Evolutionary conservation across 441 rosid genomes (phyloP).

Genomic region (Adansonia madagascariensis): DNA sequence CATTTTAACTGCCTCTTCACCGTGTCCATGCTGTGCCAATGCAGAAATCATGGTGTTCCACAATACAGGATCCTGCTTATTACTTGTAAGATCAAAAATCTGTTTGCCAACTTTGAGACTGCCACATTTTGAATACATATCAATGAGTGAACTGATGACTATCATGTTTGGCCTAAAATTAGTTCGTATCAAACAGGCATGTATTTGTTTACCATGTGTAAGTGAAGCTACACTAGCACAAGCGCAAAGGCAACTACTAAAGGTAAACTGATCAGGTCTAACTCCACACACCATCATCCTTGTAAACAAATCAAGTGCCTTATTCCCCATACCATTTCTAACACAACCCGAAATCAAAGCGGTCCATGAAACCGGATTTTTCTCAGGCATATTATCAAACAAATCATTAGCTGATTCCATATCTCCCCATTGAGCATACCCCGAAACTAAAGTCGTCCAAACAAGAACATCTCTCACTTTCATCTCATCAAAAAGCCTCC

Average conservation of each 20-base stretch:
- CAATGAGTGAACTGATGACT: conserved; percentile 62
- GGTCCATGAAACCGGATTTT: conserved; percentile 61
- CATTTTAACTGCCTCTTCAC: conserved; percentile 45
- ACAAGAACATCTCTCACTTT: conserved; percentile 46
- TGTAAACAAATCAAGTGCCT: conserved; percentile 46
- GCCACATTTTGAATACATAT: conserved; percentile 71
- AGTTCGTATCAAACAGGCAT: conserved; percentile 50
- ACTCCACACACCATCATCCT: conserved; percentile 46
- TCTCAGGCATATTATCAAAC: conserved; percentile 55
- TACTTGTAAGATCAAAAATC: conserved; percentile 41
- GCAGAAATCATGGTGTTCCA: conserved; percentile 78
- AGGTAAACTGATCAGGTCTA: conserved; percentile 64
- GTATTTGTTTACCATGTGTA: conserved; percentile 62
- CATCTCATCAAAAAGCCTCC: conserved; percentile 57
- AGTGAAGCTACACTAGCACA: conserved; percentile 58
- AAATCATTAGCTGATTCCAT: conserved; percentile 50
- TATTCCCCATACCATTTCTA: conserved; percentile 49
- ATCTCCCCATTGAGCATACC: conserved; percentile 56
- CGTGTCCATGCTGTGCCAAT: conserved; percentile 61
- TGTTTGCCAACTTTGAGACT: conserved; percentile 43
- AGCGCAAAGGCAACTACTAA: conserved; percentile 67
- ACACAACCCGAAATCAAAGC: conserved; percentile 63
- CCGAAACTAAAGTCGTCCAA: conserved; percentile 66
- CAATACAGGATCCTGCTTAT: conserved; percentile 49
- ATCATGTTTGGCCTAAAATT: conserved; percentile 50